A percentile compares a stretch with the other conserved stretches of the same genome.
Conservation (phyloP, 2,329 filamentous ascomycete genomes). For the Colletotrichum tamarilloi region DNA sequence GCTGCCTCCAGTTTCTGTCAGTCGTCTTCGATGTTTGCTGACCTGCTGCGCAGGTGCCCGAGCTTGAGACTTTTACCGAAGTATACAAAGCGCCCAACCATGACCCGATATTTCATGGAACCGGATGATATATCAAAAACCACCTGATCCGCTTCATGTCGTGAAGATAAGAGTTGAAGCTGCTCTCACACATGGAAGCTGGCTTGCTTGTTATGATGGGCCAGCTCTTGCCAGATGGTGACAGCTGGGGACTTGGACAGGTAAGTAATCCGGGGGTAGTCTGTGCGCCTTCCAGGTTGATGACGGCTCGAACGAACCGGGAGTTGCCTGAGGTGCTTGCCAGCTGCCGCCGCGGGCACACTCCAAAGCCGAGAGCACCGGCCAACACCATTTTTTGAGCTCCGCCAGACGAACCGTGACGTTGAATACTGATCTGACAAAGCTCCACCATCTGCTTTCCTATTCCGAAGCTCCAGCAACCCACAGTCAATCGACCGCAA, state of each 20-base stretch:
- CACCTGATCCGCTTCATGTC: no score
- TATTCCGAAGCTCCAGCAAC: constrained; percentile 10
- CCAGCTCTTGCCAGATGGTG: neutral
- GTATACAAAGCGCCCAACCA: no score
- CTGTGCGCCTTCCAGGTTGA: constrained; percentile 2
- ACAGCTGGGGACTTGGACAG: no score
- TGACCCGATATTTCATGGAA: no score
- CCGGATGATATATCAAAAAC: no score
- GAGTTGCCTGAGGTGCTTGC: constrained; percentile 20
- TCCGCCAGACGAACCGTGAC: constrained; percentile 31
- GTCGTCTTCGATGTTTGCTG: no score
- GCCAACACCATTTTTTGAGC: constrained; percentile 33
- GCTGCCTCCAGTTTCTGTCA: no score
- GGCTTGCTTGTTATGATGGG: no score
- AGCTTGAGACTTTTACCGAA: no score
- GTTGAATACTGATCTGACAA: constrained; percentile 27
- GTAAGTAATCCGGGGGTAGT: neutral
- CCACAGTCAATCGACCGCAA: neutral
- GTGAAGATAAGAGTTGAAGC: no score
- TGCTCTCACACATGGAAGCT: no score
- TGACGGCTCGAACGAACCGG: neutral
- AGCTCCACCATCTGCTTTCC: constrained; percentile 31
- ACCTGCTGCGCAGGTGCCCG: no score
- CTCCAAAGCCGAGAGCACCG: constrained; percentile 27
- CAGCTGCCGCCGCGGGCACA: constrained; percentile 1